Percentiles rank a stretch among this genome's conserved stretches.
Evolutionary conservation across 257 asterid species (phyloP).

Genomic region (Vinca minor): DNA sequence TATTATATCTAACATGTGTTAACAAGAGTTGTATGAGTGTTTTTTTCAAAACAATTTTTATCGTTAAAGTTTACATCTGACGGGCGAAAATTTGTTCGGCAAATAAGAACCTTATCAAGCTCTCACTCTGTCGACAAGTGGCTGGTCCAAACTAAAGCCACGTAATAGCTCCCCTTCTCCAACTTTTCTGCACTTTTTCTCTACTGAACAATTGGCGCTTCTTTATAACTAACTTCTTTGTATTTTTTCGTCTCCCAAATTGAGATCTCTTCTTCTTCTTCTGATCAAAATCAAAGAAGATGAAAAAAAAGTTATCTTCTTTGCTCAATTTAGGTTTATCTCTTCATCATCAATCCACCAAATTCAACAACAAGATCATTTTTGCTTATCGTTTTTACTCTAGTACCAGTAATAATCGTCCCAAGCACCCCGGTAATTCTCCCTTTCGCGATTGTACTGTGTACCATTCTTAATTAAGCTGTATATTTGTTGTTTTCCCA

Average conservation of each 20-base stretch:
- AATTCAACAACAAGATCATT: constrained; percentile 17
- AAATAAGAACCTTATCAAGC: too few relatives aligned
- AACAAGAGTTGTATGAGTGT: too few relatives aligned
- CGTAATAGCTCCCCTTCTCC: constrained; percentile 8
- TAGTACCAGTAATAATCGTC: constrained; percentile 30
- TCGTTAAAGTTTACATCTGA: too few relatives aligned
- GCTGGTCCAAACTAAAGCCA: constrained; percentile 7
- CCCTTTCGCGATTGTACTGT: neutral
- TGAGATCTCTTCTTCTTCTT: neutral
- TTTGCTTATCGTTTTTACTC: constrained; percentile 32
- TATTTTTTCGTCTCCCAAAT: neutral
- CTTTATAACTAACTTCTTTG: neutral
- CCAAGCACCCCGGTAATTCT: constrained; percentile 48
- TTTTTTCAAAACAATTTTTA: too few relatives aligned
- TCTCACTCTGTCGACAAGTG: constrained; percentile 7
- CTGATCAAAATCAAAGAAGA: constrained; percentile 8
- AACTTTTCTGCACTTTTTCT: neutral
- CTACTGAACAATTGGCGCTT: constrained; percentile 11
- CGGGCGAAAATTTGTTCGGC: too few relatives aligned
- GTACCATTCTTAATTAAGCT: neutral
- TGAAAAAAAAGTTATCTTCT: constrained; percentile 43
- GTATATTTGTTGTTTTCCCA: neutral
- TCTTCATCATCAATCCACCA: constrained; percentile 23
- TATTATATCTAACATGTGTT: too few relatives aligned
- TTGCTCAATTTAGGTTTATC: constrained; percentile 27